Base-by-base conservation (phyloP, 768 basidiomycete genomes). In the Naematelia encephala region DNA sequence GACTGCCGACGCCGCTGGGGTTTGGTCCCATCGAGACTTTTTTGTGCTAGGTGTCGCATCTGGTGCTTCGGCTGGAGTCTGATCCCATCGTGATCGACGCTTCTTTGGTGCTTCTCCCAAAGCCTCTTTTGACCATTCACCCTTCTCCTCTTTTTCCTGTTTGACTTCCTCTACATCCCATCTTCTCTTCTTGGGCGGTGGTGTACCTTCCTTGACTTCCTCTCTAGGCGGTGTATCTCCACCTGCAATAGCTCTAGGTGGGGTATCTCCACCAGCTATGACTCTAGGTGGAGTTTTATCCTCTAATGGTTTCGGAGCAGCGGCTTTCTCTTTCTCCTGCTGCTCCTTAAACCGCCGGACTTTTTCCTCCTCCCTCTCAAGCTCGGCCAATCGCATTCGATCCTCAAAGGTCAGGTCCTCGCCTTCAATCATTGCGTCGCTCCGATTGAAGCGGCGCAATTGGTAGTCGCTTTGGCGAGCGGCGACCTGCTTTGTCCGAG, bases 21-120 rank as follows among this genome's bases (percentile, higher is more conserved):
- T 89, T 78, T 96, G 91, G 77, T 99, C 96, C 96, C 94, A 99
- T 51, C 93, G 85, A 26, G 93, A 97, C 75, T 92, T 93, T 26
- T 89, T 88, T 16, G 87, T 90, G 86, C 42, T 81, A 79, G 80
- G 75, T 34, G 79, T 75, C 8, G 71, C 66, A 56, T 80, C 82
- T 12, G 43, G 57, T 2, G 54, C 62, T 57, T 91, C 90, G 3
- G 87, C 84, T 11, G 93, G 91, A 0, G 91, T 85, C 53, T 91
- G 91, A 77, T 98, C 94, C 94, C 94, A 97, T 50, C 94, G 84
- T 56, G 93, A 97, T 66, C 91, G 86, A 60, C 90, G 87, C 79
- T 94, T 94, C 79, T 90, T 92, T 45, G 90, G 86, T 22, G 86
- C 86, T 56, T 87, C 84, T 53, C 89, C 89, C 26, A 85, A 76